Base-by-base conservation (phyloP, 345 rosid genomes). In the Angophora floribunda region DNA sequence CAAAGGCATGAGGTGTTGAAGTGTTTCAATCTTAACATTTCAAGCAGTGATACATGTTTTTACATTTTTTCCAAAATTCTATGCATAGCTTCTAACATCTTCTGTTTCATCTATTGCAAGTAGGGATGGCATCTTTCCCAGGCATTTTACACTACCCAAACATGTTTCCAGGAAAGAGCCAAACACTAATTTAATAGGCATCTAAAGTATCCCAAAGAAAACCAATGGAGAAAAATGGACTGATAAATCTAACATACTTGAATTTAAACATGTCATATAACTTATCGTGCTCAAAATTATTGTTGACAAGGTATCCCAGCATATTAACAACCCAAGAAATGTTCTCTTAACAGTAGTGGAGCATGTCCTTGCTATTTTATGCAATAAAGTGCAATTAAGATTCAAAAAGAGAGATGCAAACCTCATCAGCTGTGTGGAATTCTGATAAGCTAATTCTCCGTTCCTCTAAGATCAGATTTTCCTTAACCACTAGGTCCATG, bases 371-470 rank as follows among this genome's bases (percentile, higher is more conserved):
- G 45, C 84, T 41, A 3, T 19, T 36, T 36, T 75, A 36, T 19
- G 26, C 49, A 52, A 85, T 51, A 57, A 52, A 57, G 63, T 30
- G 65, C 87, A 85, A 51, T 52, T 51, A 28, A 85, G 52, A 67
- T 50, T 63, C 21, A 50, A 44, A 16, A 87, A 85, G 45, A 67
- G 88, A 41, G 86, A 79, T 16, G 50, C 82, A 85, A 86, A 96
- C 98, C 98, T 97, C 99, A 89, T 97, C 96, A 52, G 98, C 98
- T 85, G 97, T 93, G 86, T 97, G 98, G 87, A 97, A 95, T 89
- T 97, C 98, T 1, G 98, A 96, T 88, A 97, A 90, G 92, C 97
- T 95, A 88, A 97, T 93, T 85, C 93, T 93, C 88, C 97, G 89
- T 92, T 94, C 98, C 93, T 91, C 95, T 67, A 97, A 90, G 87